Evolutionary conservation across 2,329 filamentous ascomycete species (phyloP).

Genomic region (Fusarium domesticum): DNA sequence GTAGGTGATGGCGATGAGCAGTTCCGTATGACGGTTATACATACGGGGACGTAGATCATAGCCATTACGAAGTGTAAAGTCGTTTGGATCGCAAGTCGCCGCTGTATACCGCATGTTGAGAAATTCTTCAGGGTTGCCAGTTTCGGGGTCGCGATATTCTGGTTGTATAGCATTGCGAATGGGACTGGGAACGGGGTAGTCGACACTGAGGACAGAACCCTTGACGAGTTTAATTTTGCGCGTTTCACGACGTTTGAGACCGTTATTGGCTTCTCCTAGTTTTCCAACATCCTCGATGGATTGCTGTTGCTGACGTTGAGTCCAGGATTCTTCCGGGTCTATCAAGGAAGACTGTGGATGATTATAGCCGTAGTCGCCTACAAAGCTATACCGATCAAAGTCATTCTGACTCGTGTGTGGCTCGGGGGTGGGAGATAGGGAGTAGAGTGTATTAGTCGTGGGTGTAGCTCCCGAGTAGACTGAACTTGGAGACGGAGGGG

Average conservation of each 20-base stretch:
- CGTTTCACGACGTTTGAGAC: conserved; percentile 23
- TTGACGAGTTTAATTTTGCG: conserved; percentile 27
- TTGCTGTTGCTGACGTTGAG: neutral
- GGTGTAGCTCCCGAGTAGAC: neutral
- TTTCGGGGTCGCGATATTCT: conserved; percentile 20
- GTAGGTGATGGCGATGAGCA: conserved; percentile 26
- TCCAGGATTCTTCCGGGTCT: neutral
- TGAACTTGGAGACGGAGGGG: neutral
- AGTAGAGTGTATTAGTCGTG: neutral
- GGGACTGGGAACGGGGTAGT: conserved; percentile 27
- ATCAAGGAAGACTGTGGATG: neutral
- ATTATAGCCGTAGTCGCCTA: neutral
- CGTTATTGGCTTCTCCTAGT: neutral
- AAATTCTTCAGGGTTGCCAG: conserved; percentile 20
- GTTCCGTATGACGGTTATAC: conserved; percentile 27
- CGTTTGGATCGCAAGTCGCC: conserved; percentile 27
- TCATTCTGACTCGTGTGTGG: neutral
- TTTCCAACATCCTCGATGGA: neutral
- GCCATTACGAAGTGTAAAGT: conserved; percentile 25
- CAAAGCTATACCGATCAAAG: neutral
- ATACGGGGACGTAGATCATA: conserved; percentile 27
- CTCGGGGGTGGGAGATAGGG: no score
- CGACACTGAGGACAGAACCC: conserved; percentile 26
- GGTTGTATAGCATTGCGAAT: conserved; percentile 26
- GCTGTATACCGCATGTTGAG: conserved; percentile 28